Evolutionary conservation across 805 yeast species (phyloP).

Genomic region (Saccharomycodes ludwigii): DNA sequence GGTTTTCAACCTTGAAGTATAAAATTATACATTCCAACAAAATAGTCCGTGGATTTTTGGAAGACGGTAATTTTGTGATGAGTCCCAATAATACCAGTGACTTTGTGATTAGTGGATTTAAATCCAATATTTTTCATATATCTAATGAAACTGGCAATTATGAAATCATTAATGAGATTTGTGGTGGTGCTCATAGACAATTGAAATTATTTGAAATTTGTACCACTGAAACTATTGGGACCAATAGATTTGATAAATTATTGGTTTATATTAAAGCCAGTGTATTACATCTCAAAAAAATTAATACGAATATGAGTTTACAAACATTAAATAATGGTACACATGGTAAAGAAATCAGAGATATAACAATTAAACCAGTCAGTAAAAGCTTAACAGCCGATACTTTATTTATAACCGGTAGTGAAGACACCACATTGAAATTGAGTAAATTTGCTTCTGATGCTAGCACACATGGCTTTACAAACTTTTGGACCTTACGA

Average conservation of each 20-base stretch:
- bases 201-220: slow-evolving; percentile 52
- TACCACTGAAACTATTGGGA: no score
- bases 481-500: slow-evolving; percentile 48
- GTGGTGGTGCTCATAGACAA: slow-evolving; percentile 87
- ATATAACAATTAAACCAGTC: slow-evolving; percentile 38
- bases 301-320: slow-evolving; percentile 13
- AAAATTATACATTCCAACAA: slow-evolving; percentile 42
- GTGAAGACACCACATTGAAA: slow-evolving; percentile 78
- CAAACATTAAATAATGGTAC: slow-evolving; percentile 44
- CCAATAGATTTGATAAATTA: slow-evolving; percentile 17
- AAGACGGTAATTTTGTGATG: slow-evolving; percentile 56
- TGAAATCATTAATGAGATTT: slow-evolving; percentile 55
- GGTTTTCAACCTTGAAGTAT: slow-evolving; percentile 9
- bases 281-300: slow-evolving; percentile 28
- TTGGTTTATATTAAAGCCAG: slow-evolving; percentile 53
- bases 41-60: slow-evolving; percentile 65
- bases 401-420: slow-evolving; percentile 52
- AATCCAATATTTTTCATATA: slow-evolving; percentile 61
- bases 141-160: slow-evolving; percentile 72
- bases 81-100: slow-evolving; percentile 31
- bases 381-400: slow-evolving; percentile 19
- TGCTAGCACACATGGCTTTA: slow-evolving; percentile 23
- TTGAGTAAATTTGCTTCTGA: slow-evolving; percentile 29
- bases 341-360: slow-evolving; percentile 88
- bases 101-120: slow-evolving; percentile 66